phyloP scores from a whole-genome alignment of 164 flowering plant genomes.

The Pachysandra terminalis region DNA sequence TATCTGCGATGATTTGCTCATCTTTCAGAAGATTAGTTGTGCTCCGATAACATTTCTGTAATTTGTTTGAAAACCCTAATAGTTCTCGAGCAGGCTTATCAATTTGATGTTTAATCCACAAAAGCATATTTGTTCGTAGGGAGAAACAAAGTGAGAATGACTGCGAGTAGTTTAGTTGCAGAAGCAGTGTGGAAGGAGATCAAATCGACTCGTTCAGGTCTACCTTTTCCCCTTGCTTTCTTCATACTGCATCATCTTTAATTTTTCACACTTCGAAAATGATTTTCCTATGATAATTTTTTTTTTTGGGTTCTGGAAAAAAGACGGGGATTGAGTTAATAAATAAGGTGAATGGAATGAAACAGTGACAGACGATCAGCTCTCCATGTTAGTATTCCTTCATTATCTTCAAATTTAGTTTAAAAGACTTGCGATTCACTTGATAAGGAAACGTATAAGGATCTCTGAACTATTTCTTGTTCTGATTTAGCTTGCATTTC shows the following conservation, averaged over 20 bases:
- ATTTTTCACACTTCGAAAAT: background rate
- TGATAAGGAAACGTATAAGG: background rate
- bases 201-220: constrained; percentile 70
- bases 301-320: background rate
- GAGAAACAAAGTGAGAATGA: constrained; percentile 19
- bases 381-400: constrained; percentile 60
- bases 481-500: constrained; percentile 65
- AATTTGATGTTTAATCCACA: background rate
- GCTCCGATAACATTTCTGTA: too few relatives aligned
- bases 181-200: constrained; percentile 72
- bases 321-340: background rate
- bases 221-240: background rate
- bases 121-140: background rate
- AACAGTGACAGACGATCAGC: constrained; percentile 75
- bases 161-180: constrained; percentile 46
- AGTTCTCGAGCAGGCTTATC: background rate
- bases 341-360: background rate
- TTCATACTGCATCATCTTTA: background rate
- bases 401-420: background rate
- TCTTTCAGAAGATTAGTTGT: too few relatives aligned
- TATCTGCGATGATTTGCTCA: too few relatives aligned
- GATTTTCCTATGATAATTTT: background rate
- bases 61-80: background rate
- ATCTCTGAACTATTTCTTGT: constrained; percentile 4
- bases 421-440: background rate